phyloP scores from a whole-genome alignment of 306 rosid genomes.

The Pyrus betulifolia region DNA sequence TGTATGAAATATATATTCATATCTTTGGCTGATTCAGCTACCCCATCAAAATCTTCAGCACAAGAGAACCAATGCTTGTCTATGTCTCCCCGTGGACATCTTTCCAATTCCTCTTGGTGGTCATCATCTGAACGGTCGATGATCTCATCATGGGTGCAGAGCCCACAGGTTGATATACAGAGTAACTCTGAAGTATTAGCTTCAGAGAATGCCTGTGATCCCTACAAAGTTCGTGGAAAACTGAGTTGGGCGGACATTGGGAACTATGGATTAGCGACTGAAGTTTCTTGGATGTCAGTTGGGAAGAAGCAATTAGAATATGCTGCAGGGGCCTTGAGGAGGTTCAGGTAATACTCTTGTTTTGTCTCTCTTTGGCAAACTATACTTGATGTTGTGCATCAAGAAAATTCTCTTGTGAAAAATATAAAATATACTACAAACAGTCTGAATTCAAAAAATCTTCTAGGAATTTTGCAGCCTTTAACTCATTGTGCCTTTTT shows the following conservation, averaged over 20 bases:
- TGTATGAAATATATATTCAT: conserved; percentile 74
- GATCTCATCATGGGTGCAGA: conserved; percentile 47
- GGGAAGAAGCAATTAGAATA: conserved; percentile 74
- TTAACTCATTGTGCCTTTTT: neutral
- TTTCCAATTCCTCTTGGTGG: conserved; percentile 63
- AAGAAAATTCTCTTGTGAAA: neutral
- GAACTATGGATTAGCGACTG: conserved; percentile 52
- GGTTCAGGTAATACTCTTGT: conserved; percentile 45
- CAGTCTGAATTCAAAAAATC: neutral
- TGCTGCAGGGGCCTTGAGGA: conserved; percentile 66
- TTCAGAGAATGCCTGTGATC: conserved; percentile 50
- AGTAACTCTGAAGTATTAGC: conserved; percentile 52
- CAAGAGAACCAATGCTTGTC: conserved; percentile 40
- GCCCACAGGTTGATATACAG: conserved; percentile 53
- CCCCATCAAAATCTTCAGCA: conserved; percentile 27
- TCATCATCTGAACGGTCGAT: conserved; percentile 61
- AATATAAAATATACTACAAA: neutral
- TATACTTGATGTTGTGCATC: neutral
- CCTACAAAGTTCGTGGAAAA: conserved; percentile 60
- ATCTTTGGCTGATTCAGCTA: conserved; percentile 53
- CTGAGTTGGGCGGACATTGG: conserved; percentile 66
- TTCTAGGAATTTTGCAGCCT: neutral
- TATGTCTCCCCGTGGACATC: conserved; percentile 55
- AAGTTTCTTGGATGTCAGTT: conserved; percentile 89
- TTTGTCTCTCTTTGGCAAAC: neutral